Base-by-base conservation (phyloP, 768 basidiomycete genomes). In the Amanita subjunquillea region DNA sequence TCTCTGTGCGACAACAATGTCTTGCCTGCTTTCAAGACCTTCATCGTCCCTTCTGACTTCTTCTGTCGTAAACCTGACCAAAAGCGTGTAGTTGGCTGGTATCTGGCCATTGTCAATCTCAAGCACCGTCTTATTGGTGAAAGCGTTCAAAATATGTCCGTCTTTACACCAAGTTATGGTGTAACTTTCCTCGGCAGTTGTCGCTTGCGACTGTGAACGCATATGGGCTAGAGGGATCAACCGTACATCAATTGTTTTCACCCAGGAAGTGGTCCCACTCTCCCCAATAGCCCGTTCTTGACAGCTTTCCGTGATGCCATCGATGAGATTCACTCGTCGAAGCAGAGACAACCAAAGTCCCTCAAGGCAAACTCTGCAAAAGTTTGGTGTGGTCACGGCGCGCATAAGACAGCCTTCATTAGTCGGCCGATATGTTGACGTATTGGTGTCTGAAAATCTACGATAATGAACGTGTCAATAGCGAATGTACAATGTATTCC, bases 401-500 rank as follows among this genome's bases (percentile, higher is more conserved):
- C 88, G 85, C 88, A 91, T 90, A 44, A 90, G 78, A 62, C 88
- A 90, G 63, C 82, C 84, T 55, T 87, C 82, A 57, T 88, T 87
- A 2, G 87, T 90, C 3, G 88, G 88, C n/a, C 88, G 77, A 65
- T 85, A 90, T 3, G 77, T 75, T 0, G 84, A 88, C 48, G 65
- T 63, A 58, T 89, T 87, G 37, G 69, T 63, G 32, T 81, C 72
- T 0, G 83, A 85, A 61, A 75, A 88, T 17, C 85, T 87, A 55
- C 17, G 4, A 29, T 41, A 15, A 29, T 25, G 44, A 37, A 23
- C 6, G 34, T 40, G 29, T 17, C 41, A 56, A n/a, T 8, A 6
- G 34, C 4, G 6, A 38, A 49, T 37, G 20, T 17, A 10, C 7
- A 45, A 29, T 4, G 27, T 13, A 10, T 13, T 25, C 6, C 13